Evolutionary conservation across 345 rosid species (phyloP).

Genomic region (Kandelia obovata): DNA sequence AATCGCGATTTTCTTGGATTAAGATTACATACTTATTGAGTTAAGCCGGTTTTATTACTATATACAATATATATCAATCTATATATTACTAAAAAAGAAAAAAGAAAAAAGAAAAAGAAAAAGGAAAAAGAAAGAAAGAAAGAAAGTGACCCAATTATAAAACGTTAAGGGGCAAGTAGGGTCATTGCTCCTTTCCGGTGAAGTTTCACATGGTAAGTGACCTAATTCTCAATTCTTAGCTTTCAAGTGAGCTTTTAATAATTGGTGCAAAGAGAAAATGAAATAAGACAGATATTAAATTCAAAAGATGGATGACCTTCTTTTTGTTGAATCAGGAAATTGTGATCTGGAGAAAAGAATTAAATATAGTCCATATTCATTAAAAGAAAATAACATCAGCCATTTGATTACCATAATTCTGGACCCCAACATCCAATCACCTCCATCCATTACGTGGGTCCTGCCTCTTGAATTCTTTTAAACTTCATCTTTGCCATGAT

Average conservation of each 20-base stretch:
- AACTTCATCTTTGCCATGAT: neutral
- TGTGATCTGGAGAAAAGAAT: neutral
- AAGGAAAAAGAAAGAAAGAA: neutral
- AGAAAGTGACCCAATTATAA: neutral
- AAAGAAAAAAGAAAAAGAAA: neutral
- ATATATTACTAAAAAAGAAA: neutral
- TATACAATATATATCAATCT: neutral
- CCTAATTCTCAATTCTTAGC: conserved; percentile 35
- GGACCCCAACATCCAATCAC: neutral
- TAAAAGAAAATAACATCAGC: neutral
- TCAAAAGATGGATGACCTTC: neutral
- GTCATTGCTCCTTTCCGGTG: conserved; percentile 3
- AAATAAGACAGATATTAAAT: neutral
- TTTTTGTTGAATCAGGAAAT: neutral
- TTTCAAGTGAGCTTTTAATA: conserved; percentile 25
- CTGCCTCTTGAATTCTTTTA: neutral
- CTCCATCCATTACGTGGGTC: conserved; percentile 1
- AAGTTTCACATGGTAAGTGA: conserved; percentile 31
- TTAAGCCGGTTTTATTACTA: too few relatives aligned
- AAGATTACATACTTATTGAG: neutral
- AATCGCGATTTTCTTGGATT: neutral
- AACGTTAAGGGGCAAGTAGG: neutral
- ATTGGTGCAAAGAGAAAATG: neutral
- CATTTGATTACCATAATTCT: neutral
- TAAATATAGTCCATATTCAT: neutral